Evolutionary conservation across 257 asterid genomes (phyloP).

Genomic region (Cruciata laevipes): DNA sequence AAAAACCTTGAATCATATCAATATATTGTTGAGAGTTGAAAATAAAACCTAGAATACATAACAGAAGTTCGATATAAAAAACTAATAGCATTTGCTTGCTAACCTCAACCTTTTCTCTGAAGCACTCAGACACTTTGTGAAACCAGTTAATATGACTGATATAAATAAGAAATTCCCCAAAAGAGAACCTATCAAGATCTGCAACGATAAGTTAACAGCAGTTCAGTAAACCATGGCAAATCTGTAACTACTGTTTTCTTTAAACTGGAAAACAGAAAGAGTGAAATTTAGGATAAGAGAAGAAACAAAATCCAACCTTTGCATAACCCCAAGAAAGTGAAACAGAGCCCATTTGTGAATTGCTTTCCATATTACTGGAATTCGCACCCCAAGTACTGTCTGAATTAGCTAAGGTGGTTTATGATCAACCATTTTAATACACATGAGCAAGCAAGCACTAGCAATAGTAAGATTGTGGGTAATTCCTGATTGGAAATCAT

Average conservation of each 20-base stretch:
- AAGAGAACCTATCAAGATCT: conserved; percentile 50
- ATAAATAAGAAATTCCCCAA: conserved; percentile 49
- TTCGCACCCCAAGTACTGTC: conserved; percentile 51
- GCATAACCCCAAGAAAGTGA: conserved; percentile 34
- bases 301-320: conserved; percentile 38
- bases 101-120: conserved; percentile 39
- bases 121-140: conserved; percentile 37
- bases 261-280: conserved; percentile 4
- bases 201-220: conserved; percentile 13
- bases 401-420: conserved; percentile 49
- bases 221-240: conserved; percentile 3
- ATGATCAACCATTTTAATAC: background rate
- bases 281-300: background rate
- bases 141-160: conserved; percentile 32
- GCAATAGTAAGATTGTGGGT: background rate
- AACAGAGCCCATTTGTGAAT: conserved; percentile 24
- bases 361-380: conserved; percentile 31
- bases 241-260: background rate
- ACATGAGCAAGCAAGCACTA: background rate
- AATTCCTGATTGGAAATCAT: background rate
- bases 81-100: conserved; percentile 11
- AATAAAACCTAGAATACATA: background rate
- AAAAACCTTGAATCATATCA: background rate
- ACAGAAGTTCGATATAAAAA: background rate
- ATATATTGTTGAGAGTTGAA: background rate